Evolutionary conservation across 1,284 basidiomycete genomes (phyloP), one percentile per base, ranked within the genome.

Genomic region (Sporisorium iseilematis-ciliati): DNA sequence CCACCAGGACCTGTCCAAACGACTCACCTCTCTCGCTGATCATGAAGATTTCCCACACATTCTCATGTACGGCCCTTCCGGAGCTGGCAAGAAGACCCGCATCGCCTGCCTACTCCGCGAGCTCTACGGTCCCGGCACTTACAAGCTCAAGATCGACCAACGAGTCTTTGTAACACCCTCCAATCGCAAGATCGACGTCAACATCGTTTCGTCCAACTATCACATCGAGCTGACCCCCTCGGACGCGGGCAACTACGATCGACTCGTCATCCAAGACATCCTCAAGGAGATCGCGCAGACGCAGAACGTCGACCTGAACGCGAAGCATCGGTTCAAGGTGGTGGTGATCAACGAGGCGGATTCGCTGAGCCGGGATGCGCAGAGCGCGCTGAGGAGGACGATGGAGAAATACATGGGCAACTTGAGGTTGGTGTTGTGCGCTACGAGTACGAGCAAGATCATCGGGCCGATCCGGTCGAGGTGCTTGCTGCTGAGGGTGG

Each of bases 331-430:
- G 63, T 99, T 99, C 88, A 99, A 99, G 88, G 96, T 96, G n/a
- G 96, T 99, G 49, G 90, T 99, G 65, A 98, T 99, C 85, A 97
- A 99, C 82, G 96, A 98, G 86, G 97, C 96, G 0, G 96, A 99
- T 86, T 91, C 93, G 0, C 89, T 99, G 50, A 91, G 94, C 14
- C 91, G 95, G 74, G 96, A 99, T 87, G 96, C 96, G 0, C 96
- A 99, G 88, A 95, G 96, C 1, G 96, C 96, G 5, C 89, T 99
- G 46, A 91, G 97, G 81, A 90, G 97, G 65, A 99, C 96, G 3
- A 99, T 99, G 96, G 96, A 99, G 82, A 84, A 98, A 86, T 99
- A 97, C 88, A 98, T 97, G 93, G 91, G 91, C 52, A 99, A 98
- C 85, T 90, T 99, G 89, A 91, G 97, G 50, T 91, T 99, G 76